phyloP scores from a whole-genome alignment of 495 filamentous ascomycete genomes.

The Aspergillus cavernicola region DNA sequence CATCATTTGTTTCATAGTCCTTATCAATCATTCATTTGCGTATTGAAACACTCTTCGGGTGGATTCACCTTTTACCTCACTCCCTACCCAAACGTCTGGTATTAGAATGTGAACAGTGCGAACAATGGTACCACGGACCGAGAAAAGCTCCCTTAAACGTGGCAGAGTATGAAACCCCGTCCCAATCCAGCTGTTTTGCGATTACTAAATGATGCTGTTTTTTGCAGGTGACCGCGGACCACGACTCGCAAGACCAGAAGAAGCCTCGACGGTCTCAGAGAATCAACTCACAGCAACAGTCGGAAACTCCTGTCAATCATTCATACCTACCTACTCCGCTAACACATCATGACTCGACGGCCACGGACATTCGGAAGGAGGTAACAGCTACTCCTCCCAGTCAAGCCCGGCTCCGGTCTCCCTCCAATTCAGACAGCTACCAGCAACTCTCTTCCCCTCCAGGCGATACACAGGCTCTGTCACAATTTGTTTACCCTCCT shows the following conservation, averaged over 20 bases:
- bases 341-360: slow-evolving; percentile 63
- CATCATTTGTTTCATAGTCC: not conserved
- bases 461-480: slow-evolving; percentile 61
- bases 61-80: not conserved
- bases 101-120: slow-evolving; percentile 8
- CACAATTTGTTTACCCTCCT: slow-evolving; percentile 76
- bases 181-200: not conserved
- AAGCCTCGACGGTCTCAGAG: slow-evolving; percentile 52
- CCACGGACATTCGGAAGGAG: slow-evolving; percentile 63
- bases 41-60: not conserved
- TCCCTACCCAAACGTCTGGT: not conserved
- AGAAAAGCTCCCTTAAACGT: slow-evolving; percentile 54
- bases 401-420: slow-evolving; percentile 49
- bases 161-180: slow-evolving; percentile 35
- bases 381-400: slow-evolving; percentile 68
- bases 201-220: not conserved
- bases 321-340: slow-evolving; percentile 79
- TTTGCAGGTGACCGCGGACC: slow-evolving; percentile 34
- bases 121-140: slow-evolving; percentile 45
- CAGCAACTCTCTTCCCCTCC: slow-evolving; percentile 68
- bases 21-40: not conserved
- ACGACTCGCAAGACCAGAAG: slow-evolving; percentile 43
- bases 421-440: slow-evolving; percentile 54
- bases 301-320: slow-evolving; percentile 56
- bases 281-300: slow-evolving; percentile 49